These are phyloP conservation scores for thale cress (Arabidopsis thaliana) DNA, from an alignment of 345 rosid genomes.

Conservation along the genomic window TAIR10.1 NC_003075.7:7341001-7341500, in stretches of 20 bases:
- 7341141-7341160: conserved; percentile 77
- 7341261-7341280: too few relatives aligned
- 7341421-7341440: conserved; percentile 40
- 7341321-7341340: conserved; percentile 40
- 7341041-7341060: conserved; percentile 91
- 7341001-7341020: conserved; percentile 92
- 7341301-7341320: not conserved
- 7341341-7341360: conserved; percentile 1
- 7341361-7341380: conserved; percentile 23
- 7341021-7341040: conserved; percentile 95
- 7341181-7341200: conserved; percentile 76
- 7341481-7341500: conserved; percentile 41
- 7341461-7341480: conserved; percentile 79
- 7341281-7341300: conserved; percentile 14
- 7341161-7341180: conserved; percentile 79
- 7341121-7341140: conserved; percentile 88
- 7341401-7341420: too few relatives aligned
- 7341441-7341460: conserved; percentile 59
- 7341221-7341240: conserved; percentile 85
- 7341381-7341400: not conserved
- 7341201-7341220: conserved; percentile 93
- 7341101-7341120: conserved; percentile 89
- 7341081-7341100: conserved; percentile 72
- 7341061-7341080: conserved; percentile 81
- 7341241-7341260: not conserved